These are phyloP conservation scores for Mycena epipterygia DNA, from an alignment of 768 basidiomycete species.

Conservation along the genomic window DNA sequence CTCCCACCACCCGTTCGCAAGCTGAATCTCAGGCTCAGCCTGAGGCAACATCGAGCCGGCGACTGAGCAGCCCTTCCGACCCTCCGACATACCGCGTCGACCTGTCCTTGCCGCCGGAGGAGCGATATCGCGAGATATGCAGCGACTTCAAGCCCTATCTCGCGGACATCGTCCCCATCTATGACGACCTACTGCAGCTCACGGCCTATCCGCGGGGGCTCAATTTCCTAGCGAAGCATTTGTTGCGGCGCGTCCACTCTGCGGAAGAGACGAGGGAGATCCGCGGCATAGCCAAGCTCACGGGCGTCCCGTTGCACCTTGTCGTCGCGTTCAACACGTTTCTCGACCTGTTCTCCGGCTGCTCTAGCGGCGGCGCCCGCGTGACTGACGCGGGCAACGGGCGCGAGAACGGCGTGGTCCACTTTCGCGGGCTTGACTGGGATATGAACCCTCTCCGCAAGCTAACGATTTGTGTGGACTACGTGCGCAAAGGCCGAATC, in stretches of 20 bases:
- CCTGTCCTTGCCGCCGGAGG: slow-evolving; percentile 47
- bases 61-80: slow-evolving; percentile 26
- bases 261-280: slow-evolving; percentile 53
- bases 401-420: slow-evolving; percentile 43
- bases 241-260: slow-evolving; percentile 47
- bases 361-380: slow-evolving; percentile 52
- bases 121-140: slow-evolving; percentile 50
- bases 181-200: slow-evolving; percentile 42
- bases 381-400: slow-evolving; percentile 39
- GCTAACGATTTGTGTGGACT: slow-evolving; percentile 51
- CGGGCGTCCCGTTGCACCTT: slow-evolving; percentile 47
- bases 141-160: slow-evolving; percentile 45
- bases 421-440: slow-evolving; percentile 57
- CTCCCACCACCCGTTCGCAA: slow-evolving; percentile 32
- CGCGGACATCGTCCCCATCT: slow-evolving; percentile 43
- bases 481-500: slow-evolving; percentile 47
- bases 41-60: neutral
- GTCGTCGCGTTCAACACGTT: slow-evolving; percentile 57
- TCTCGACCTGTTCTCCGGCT: slow-evolving; percentile 54
- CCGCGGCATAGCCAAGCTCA: slow-evolving; percentile 46
- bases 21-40: neutral
- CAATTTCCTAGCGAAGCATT: slow-evolving; percentile 39
- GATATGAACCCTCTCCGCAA: slow-evolving; percentile 52
- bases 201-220: slow-evolving; percentile 43
- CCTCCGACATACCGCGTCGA: slow-evolving; percentile 49